A percentile compares a stretch with the other conserved stretches of the same genome.
These are phyloP conservation scores for Mucor irregularis DNA, from an alignment of 371 early-diverging fungal species.

Conservation along the genomic window DNA sequence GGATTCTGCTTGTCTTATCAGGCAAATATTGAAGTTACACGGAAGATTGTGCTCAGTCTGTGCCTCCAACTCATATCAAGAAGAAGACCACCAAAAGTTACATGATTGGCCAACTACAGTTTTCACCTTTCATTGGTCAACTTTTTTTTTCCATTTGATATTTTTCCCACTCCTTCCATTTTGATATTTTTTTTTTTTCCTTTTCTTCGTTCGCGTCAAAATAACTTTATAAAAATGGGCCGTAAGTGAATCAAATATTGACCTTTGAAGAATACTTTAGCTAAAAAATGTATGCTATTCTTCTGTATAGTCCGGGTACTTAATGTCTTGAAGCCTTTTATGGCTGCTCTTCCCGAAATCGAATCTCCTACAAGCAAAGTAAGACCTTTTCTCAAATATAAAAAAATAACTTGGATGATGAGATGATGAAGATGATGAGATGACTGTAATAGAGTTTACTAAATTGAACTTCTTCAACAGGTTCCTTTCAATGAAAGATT, in stretches of 20 bases:
- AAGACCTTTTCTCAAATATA: too few species aligned
- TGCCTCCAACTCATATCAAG: background rate
- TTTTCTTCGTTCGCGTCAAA: constrained; percentile 9
- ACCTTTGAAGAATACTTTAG: background rate
- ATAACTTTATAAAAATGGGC: constrained; percentile 17
- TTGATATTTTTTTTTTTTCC: constrained; percentile 10
- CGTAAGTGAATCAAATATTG: constrained; percentile 27
- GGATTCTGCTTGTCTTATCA: too few species aligned
- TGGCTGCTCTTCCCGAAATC: constrained; percentile 98
- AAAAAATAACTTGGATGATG: too few species aligned
- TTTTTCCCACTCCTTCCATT: constrained; percentile 3
- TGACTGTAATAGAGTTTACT: background rate
- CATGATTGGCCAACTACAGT: background rate
- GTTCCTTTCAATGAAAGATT: constrained; percentile 98
- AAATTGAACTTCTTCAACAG: constrained; percentile 47
- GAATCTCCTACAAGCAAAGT: constrained; percentile 96
- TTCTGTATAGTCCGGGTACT: constrained; percentile 85
- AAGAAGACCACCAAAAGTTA: background rate
- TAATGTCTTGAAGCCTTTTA: constrained; percentile 97
- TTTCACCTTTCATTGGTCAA: constrained; percentile 3
- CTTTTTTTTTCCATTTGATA: background rate
- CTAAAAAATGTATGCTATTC: background rate
- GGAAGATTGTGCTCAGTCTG: background rate
- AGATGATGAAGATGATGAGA: constrained; percentile 12
- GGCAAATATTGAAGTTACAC: too few species aligned